Conservation (phyloP, 2,329 filamentous ascomycete genomes). For the Gyromitra esculenta region DNA sequence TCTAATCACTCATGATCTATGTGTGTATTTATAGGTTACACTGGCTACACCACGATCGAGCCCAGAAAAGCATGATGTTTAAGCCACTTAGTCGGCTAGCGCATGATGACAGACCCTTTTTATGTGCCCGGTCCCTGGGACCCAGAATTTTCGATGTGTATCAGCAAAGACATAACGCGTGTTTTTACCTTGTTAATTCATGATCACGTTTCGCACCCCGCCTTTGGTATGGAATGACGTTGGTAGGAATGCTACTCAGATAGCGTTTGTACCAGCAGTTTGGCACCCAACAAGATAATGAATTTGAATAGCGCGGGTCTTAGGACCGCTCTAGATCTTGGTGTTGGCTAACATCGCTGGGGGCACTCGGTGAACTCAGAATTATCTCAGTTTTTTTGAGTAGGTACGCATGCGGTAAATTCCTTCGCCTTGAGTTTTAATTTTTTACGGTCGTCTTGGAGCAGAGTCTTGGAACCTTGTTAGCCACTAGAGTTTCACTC, state of each 20-base stretch:
- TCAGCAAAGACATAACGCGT: conserved; percentile 4
- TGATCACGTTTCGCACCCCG: neutral
- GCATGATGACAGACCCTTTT: conserved; percentile 24
- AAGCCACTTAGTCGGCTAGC: conserved; percentile 22
- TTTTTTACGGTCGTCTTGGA: neutral
- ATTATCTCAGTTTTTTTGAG: neutral
- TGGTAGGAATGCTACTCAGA: neutral
- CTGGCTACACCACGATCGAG: neutral
- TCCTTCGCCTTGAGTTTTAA: neutral
- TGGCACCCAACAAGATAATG: neutral
- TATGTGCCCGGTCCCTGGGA: conserved; percentile 8
- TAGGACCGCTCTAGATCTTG: neutral
- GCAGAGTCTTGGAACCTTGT: neutral
- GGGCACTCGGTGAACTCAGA: neutral
- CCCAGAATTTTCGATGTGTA: neutral
- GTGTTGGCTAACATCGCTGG: neutral
- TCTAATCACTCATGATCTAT: conserved; percentile 32
- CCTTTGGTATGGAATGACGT: neutral
- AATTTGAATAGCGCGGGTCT: neutral
- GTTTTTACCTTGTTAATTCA: neutral
- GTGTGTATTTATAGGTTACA: conserved; percentile 15
- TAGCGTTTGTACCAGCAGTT: neutral
- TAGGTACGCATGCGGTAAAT: neutral
- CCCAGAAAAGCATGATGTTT: neutral
- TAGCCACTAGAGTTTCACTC: neutral